phyloP scores from a whole-genome alignment of 2,329 filamentous ascomycete species.

The Verticillium nubilum region DNA sequence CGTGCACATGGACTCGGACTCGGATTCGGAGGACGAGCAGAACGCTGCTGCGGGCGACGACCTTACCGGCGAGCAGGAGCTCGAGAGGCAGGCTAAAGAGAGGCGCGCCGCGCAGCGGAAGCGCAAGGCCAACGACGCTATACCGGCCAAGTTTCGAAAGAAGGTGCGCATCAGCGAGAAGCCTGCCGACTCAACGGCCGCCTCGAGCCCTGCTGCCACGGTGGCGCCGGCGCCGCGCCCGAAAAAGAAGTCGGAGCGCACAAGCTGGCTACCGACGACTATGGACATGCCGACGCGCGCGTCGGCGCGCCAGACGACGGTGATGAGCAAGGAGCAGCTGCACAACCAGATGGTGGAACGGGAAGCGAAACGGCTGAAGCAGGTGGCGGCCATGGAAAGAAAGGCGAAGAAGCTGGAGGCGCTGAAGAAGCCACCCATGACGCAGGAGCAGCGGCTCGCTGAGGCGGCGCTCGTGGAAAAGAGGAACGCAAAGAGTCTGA shows the following conservation, averaged over 20 bases:
- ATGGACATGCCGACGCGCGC: conserved; percentile 53
- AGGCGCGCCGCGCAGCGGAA: conserved; percentile 66
- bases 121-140: conserved; percentile 71
- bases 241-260: conserved; percentile 56
- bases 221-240: conserved; percentile 39
- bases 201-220: conserved; percentile 24
- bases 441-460: conserved; percentile 76
- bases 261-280: conserved; percentile 51
- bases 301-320: conserved; percentile 52
- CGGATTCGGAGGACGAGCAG: conserved; percentile 74
- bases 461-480: conserved; percentile 81
- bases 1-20: conserved; percentile 80
- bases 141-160: conserved; percentile 66
- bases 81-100: conserved; percentile 70
- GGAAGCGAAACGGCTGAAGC: conserved; percentile 64
- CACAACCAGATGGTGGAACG: conserved; percentile 70
- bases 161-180: conserved; percentile 65
- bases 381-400: conserved; percentile 62
- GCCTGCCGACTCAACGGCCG: conserved; percentile 25
- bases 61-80: conserved; percentile 78
- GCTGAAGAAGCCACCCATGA: conserved; percentile 73
- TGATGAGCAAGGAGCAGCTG: conserved; percentile 54
- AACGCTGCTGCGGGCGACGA: conserved; percentile 55
- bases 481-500: conserved; percentile 83
- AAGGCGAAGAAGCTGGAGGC: conserved; percentile 67